Evolutionary conservation across 1,284 basidiomycete genomes (phyloP).

Genomic region (Cutaneotrichosporon dermatis): DNA sequence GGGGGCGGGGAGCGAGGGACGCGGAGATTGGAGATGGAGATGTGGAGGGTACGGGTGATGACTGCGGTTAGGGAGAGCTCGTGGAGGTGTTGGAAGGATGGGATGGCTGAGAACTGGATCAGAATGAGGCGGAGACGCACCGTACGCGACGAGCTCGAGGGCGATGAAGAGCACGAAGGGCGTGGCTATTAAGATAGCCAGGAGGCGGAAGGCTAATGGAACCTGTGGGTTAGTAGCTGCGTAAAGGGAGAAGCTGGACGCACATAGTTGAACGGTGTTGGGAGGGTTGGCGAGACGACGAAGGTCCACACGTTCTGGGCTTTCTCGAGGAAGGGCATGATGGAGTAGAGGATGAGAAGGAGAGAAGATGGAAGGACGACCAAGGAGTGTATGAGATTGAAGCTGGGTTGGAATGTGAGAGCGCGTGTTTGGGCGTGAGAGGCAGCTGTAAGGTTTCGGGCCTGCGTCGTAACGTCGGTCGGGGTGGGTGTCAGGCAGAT

Average conservation of each 20-base stretch:
- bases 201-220: conserved; percentile 29
- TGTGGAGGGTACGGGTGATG: conserved; percentile 37
- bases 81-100: no score
- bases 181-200: conserved; percentile 26
- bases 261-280: conserved; percentile 18
- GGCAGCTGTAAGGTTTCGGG: no score
- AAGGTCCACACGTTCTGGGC: conserved; percentile 4
- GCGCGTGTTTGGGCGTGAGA: no score
- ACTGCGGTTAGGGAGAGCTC: conserved; percentile 16
- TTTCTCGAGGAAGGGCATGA: conserved; percentile 2
- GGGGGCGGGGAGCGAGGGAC: conserved; percentile 32
- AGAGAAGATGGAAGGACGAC: background rate
- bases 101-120: no score
- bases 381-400: background rate
- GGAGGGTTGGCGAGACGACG: conserved; percentile 14
- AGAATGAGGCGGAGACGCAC: no score
- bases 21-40: conserved; percentile 32
- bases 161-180: conserved; percentile 33
- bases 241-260: no score
- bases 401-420: no score
- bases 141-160: conserved; percentile 36
- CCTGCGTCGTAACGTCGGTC: no score
- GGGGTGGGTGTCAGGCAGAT: no score
- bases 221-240: conserved; percentile 29
- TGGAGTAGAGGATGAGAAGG: background rate